Conservation (phyloP, 2,329 filamentous ascomycete genomes). For the Ploettnerulaceae sp. region DNA sequence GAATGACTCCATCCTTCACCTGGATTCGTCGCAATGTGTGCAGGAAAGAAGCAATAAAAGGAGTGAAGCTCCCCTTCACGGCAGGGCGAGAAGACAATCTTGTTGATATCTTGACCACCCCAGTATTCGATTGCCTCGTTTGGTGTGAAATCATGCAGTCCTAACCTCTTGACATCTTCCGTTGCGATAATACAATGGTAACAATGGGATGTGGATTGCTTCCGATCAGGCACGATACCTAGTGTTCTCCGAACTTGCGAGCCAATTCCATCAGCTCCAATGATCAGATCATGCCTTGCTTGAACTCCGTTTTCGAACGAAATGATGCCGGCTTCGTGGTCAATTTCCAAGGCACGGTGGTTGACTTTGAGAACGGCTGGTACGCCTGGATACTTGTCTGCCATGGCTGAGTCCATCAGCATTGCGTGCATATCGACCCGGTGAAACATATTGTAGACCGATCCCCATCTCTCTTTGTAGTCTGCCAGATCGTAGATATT, state of each 20-base stretch:
- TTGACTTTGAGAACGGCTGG: constrained; percentile 48
- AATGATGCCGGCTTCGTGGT: constrained; percentile 46
- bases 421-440: constrained; percentile 64
- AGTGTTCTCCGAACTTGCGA: constrained; percentile 58
- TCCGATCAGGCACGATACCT: constrained; percentile 40
- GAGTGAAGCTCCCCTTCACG: constrained; percentile 35
- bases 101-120: constrained; percentile 37
- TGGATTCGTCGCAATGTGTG: constrained; percentile 22
- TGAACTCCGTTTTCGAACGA: constrained; percentile 33
- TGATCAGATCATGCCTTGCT: constrained; percentile 36
- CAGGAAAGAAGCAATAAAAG: constrained; percentile 39
- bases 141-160: constrained; percentile 22
- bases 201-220: constrained; percentile 37
- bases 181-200: constrained; percentile 35
- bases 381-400: constrained; percentile 48
- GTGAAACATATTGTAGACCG: constrained; percentile 59
- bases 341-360: constrained; percentile 43
- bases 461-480: constrained; percentile 61
- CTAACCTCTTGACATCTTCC: constrained; percentile 23
- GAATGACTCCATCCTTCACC: constrained; percentile 51
- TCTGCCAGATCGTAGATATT: constrained; percentile 60
- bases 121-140: constrained; percentile 32
- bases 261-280: constrained; percentile 53
- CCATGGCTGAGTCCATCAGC: constrained; percentile 55
- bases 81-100: constrained; percentile 39